Conservation (phyloP, 1,139 yeast species). For the Casaregolazyma lundiana region DNA sequence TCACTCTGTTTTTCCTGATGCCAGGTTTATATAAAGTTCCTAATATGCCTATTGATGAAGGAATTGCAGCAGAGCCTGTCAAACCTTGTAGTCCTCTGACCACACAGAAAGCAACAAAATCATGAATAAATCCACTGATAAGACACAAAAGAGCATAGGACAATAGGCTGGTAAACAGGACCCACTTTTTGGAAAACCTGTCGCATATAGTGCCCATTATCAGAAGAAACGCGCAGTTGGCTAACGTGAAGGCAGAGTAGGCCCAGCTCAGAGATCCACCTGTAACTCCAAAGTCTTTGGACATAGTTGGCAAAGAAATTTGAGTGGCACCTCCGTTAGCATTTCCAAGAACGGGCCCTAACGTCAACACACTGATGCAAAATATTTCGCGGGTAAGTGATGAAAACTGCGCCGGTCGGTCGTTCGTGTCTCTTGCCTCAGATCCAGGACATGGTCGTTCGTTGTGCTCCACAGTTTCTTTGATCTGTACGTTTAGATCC, state of each 20-base stretch:
- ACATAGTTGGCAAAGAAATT: conserved; percentile 34
- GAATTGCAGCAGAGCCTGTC: conserved; percentile 39
- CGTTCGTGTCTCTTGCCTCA: background rate
- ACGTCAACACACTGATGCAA: conserved; percentile 33
- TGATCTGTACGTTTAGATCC: too few species aligned
- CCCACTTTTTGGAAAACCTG: conserved; percentile 39
- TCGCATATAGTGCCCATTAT: conserved; percentile 43
- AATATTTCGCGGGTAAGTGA: conserved; percentile 18
- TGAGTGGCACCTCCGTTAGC: conserved; percentile 37
- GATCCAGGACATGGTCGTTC: too few species aligned
- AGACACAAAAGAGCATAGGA: conserved; percentile 35
- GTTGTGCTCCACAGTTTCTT: too few species aligned
- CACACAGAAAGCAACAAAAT: conserved; percentile 35
- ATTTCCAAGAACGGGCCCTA: conserved; percentile 41
- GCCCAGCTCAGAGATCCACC: conserved; percentile 43
- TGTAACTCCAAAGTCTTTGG: conserved; percentile 32
- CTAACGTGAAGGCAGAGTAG: conserved; percentile 38
- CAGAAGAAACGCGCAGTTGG: conserved; percentile 40
- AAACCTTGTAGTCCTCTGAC: conserved; percentile 42
- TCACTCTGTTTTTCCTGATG: conserved; percentile 38
- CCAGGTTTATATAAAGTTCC: conserved; percentile 39
- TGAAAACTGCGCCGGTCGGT: conserved; percentile 14
- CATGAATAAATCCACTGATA: conserved; percentile 38
- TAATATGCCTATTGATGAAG: conserved; percentile 43
- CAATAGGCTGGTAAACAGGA: conserved; percentile 34